Base-by-base conservation (phyloP, 768 basidiomycete species). In the Naematelia encephala region DNA sequence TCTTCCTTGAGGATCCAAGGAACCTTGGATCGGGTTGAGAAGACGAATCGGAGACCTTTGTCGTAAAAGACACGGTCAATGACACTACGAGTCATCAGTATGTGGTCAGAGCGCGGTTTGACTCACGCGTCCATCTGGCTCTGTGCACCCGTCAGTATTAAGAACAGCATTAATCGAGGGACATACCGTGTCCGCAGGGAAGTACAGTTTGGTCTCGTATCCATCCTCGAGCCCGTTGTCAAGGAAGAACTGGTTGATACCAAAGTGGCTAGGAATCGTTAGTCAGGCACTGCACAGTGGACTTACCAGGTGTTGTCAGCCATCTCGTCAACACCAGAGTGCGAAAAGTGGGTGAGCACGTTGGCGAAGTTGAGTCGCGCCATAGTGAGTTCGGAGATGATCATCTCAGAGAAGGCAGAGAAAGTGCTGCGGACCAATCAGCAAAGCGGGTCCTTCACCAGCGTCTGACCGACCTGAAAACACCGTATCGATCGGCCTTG, bases 321-420 rank as follows among this genome's bases (percentile, higher is more conserved):
- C 82, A 85, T 85, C 73, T 80, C 62, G 34, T 58, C 70, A 23
- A 69, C 70, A 62, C 90, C 90, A 22, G 89, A 86, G 78, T 92
- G 90, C 22, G 89, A 91, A 80, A 91, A 92, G 79, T 92, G 90
- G 69, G 82, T 86, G 22, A 92, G 82, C 8, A 91, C 86, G 70
- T 91, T 92, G 81, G 88, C 88, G 67, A 87, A 82, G 77, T 92
- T 92, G 74, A 92, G 77, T 54, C 90, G 84, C n/a, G 90, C 90
- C 90, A 91, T 92, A 11, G 90, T 91, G 52, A 91, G 79, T 76
- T 92, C 90, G 3, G 89, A 90, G 54, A 92, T 77, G 50, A 88
- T 81, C 90, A 91, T 91, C 82, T 92, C 90, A 58, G 90, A 81
- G 82, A 92, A 92, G 2, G 90, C 90, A 50, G 87, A 88, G 80